These are phyloP conservation scores for Xylaria sp. DNA, from an alignment of 2,329 filamentous ascomycete species.

Conservation along the genomic window DNA sequence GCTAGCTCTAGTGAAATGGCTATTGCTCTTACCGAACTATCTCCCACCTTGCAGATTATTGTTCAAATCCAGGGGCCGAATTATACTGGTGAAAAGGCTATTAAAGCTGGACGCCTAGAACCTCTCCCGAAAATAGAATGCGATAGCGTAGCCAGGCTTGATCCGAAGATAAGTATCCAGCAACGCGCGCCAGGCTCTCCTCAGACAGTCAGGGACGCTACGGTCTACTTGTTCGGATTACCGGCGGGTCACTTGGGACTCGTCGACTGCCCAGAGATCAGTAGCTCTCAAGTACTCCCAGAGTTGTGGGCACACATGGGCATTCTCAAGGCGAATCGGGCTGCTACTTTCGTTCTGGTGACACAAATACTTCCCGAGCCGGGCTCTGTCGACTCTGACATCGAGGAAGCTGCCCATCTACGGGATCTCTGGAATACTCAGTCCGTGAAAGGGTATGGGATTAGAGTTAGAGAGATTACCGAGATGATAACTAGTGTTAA, in stretches of 20 bases:
- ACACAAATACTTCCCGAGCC: neutral
- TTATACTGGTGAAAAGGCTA: neutral
- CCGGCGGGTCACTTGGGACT: neutral
- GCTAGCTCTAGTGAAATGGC: neutral
- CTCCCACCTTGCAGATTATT: conserved; percentile 45
- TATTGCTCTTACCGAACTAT: neutral
- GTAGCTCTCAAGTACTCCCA: conserved; percentile 30
- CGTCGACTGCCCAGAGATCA: neutral
- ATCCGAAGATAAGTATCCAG: conserved; percentile 29
- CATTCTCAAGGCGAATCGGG: conserved; percentile 46
- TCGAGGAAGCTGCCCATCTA: conserved; percentile 44
- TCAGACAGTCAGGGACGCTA: conserved; percentile 49
- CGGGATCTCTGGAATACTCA: conserved; percentile 49
- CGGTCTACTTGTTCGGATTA: conserved; percentile 48
- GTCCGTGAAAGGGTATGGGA: conserved; percentile 45
- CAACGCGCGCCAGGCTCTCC: conserved; percentile 39
- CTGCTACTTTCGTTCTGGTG: conserved; percentile 47
- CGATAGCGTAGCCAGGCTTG: neutral
- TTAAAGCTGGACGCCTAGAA: neutral
- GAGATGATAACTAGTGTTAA: conserved; percentile 45
- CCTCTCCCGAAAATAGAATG: neutral
- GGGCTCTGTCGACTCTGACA: conserved; percentile 33
- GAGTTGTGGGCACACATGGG: conserved; percentile 51
- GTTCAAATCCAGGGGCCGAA: conserved; percentile 41
- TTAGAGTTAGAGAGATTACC: conserved; percentile 48